These are phyloP conservation scores for Colletotrichum magnum DNA, from an alignment of 2,329 filamentous ascomycete genomes.

Conservation along the genomic window DNA sequence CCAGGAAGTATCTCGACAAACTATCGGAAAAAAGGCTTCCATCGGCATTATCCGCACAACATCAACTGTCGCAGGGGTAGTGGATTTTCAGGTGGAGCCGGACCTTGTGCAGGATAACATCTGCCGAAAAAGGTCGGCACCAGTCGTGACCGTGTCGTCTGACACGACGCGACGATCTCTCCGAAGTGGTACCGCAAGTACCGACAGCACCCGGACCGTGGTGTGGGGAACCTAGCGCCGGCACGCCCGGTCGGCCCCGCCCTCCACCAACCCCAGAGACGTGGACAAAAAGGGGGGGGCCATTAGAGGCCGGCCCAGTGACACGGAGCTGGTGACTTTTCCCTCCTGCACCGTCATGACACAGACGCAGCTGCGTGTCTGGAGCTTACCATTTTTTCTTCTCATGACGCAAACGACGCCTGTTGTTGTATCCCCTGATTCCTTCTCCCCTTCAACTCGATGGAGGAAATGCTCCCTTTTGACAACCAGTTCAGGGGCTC, in stretches of 20 bases:
- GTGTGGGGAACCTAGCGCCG: constrained; percentile 34
- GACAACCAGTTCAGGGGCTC: neutral
- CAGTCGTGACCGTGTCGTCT: constrained; percentile 31
- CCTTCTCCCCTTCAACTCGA: too few relatives aligned
- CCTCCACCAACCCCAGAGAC: neutral
- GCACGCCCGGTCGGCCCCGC: constrained; percentile 19
- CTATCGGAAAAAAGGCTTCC: too few relatives aligned
- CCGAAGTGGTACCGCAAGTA: constrained; percentile 30
- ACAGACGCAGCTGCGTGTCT: neutral
- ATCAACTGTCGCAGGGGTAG: too few relatives aligned
- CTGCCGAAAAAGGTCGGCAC: neutral
- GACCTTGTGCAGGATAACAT: too few relatives aligned
- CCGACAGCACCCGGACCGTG: constrained; percentile 22
- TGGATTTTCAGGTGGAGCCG: too few relatives aligned
- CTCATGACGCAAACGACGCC: constrained; percentile 14
- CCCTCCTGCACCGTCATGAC: constrained; percentile 8
- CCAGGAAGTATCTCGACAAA: too few relatives aligned
- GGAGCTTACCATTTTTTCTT: neutral
- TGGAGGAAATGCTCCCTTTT: neutral
- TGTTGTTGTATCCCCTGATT: neutral
- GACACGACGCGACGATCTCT: constrained; percentile 21
- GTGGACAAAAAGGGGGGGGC: too few relatives aligned
- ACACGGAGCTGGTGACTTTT: constrained; percentile 32
- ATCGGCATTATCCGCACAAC: too few relatives aligned
- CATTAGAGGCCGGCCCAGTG: constrained; percentile 39